phyloP scores from a whole-genome alignment of 1,284 basidiomycete genomes.

The Ceratobasidium sp. region DNA sequence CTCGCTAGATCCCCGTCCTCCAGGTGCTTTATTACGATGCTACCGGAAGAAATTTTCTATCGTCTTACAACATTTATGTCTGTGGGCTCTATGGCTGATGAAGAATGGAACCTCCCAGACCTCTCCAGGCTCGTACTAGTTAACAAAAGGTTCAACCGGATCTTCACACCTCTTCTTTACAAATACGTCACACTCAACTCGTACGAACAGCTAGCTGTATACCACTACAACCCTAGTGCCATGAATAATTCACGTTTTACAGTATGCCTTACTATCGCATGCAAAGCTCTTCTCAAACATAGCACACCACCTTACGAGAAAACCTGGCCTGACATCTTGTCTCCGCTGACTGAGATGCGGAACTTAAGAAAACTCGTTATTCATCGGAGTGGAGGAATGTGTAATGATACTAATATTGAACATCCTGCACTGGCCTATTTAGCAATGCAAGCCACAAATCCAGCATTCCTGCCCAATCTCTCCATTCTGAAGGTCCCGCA shows the following conservation, averaged over 20 bases:
- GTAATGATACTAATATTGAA: neutral
- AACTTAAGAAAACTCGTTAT: neutral
- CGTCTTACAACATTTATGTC: neutral
- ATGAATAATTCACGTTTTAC: slow-evolving; percentile 4
- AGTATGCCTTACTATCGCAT: neutral
- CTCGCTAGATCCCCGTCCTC: neutral
- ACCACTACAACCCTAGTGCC: neutral
- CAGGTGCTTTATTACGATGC: neutral
- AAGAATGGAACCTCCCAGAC: neutral
- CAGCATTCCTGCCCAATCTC: slow-evolving; percentile 9
- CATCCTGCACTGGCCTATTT: slow-evolving; percentile 6
- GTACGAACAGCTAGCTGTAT: neutral
- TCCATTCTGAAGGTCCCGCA: slow-evolving; percentile 1
- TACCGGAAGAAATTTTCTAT: slow-evolving; percentile 15
- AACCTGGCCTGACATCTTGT: slow-evolving; percentile 6
- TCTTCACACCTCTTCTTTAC: slow-evolving; percentile 16
- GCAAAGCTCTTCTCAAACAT: neutral
- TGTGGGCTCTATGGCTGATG: neutral
- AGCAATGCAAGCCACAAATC: neutral
- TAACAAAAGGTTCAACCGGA: slow-evolving; percentile 4
- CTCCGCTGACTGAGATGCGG: neutral
- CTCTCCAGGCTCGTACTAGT: slow-evolving; percentile 13
- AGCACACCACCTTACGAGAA: neutral
- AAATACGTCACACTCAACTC: slow-evolving; percentile 13
- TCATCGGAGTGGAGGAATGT: neutral